phyloP scores from a whole-genome alignment of 768 basidiomycete genomes.

The Rhodotorula sphaerocarpa region DNA sequence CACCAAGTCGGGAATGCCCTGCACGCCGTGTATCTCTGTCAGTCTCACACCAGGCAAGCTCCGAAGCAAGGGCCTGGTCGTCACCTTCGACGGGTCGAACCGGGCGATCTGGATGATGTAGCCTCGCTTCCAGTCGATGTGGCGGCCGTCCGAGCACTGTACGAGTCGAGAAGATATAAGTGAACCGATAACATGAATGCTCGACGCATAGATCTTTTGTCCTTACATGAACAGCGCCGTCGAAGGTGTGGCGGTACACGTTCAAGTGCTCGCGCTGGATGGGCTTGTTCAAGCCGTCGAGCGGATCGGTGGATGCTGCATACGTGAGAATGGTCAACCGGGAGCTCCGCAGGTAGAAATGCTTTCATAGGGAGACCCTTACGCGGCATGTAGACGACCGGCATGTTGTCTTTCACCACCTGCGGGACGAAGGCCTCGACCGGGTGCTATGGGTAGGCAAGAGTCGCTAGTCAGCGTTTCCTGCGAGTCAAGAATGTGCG shows the following conservation, averaged over 20 bases:
- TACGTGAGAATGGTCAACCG: slow-evolving; percentile 14
- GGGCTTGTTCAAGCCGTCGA: slow-evolving; percentile 92
- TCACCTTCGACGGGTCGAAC: slow-evolving; percentile 69
- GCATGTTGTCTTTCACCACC: slow-evolving; percentile 56
- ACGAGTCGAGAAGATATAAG: neutral
- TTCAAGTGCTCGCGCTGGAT: slow-evolving; percentile 45
- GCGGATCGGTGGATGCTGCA: slow-evolving; percentile 43
- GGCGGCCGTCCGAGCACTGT: slow-evolving; percentile 40
- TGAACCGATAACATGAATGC: too few relatives aligned
- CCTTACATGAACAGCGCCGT: slow-evolving; percentile 34
- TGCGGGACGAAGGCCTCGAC: slow-evolving; percentile 88
- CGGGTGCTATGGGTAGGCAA: slow-evolving; percentile 57
- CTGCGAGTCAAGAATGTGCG: too few relatives aligned
- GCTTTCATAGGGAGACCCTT: neutral
- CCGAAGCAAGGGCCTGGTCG: slow-evolving; percentile 50
- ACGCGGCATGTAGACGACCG: slow-evolving; percentile 40
- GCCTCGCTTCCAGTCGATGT: slow-evolving; percentile 52
- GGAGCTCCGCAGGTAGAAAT: too few relatives aligned
- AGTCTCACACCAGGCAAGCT: too few relatives aligned
- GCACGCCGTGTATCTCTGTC: too few relatives aligned
- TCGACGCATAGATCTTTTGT: too few relatives aligned
- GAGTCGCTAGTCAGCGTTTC: too few relatives aligned
- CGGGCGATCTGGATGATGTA: slow-evolving; percentile 89
- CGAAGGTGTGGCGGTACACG: slow-evolving; percentile 42
- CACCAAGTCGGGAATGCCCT: slow-evolving; percentile 42